A percentile compares a stretch with the other conserved stretches of the same genome.
Evolutionary conservation across 1,284 basidiomycete species (phyloP).

Genomic region (Athelia psychrophila): DNA sequence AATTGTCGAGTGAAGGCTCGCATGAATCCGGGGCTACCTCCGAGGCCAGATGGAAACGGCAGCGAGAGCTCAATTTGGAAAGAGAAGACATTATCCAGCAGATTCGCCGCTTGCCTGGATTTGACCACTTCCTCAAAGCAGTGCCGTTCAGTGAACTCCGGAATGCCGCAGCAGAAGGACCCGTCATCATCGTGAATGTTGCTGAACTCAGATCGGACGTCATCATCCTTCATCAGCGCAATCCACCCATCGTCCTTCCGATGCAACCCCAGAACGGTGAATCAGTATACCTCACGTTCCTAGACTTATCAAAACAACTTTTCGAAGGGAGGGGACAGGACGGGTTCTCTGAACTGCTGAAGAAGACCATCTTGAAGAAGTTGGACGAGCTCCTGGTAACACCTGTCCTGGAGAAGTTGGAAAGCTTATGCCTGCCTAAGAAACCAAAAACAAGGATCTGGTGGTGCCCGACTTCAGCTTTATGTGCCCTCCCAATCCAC

Average conservation of each 20-base stretch:
- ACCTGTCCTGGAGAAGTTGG: slow-evolving; percentile 21
- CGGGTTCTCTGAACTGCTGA: slow-evolving; percentile 7
- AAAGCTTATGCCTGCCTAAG: neutral
- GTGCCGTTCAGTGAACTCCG: slow-evolving; percentile 22
- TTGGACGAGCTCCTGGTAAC: slow-evolving; percentile 31
- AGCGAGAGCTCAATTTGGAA: slow-evolving; percentile 15
- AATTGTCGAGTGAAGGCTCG: neutral
- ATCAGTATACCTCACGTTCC: slow-evolving; percentile 8
- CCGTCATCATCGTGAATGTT: slow-evolving; percentile 33
- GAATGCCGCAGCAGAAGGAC: slow-evolving; percentile 27
- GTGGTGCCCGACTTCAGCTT: slow-evolving; percentile 39
- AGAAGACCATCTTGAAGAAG: slow-evolving; percentile 16
- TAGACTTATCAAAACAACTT: too few relatives aligned
- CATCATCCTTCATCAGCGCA: slow-evolving; percentile 17
- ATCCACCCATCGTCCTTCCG: slow-evolving; percentile 7
- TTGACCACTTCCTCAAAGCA: slow-evolving; percentile 22
- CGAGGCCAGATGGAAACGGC: slow-evolving; percentile 5
- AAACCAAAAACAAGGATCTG: slow-evolving; percentile 37
- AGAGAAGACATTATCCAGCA: slow-evolving; percentile 18
- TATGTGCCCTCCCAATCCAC: slow-evolving; percentile 37
- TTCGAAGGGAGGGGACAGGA: neutral
- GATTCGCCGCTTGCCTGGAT: slow-evolving; percentile 24
- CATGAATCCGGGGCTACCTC: neutral
- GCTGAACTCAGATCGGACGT: slow-evolving; percentile 22
- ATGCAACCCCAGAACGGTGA: slow-evolving; percentile 13